Evolutionary conservation across 2,329 filamentous ascomycete species (phyloP).

Genomic region (Pseudohalonectria lignicola): DNA sequence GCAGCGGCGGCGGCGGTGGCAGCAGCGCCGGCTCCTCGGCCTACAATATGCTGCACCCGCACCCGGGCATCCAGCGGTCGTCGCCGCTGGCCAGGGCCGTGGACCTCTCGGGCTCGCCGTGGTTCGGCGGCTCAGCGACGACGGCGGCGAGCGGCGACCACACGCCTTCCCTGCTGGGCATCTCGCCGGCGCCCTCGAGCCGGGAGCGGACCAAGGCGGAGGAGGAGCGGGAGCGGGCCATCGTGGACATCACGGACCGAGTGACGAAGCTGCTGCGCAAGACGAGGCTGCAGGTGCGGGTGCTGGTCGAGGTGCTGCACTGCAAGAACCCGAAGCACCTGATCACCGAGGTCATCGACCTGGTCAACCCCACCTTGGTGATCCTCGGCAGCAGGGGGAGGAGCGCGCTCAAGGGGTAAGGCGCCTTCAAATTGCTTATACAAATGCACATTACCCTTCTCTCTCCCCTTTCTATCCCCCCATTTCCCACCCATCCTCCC

Average conservation of each 20-base stretch:
- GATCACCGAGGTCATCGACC: slow-evolving; percentile 94
- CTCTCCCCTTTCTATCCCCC: no score
- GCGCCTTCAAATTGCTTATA: no score
- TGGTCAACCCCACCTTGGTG: slow-evolving; percentile 81
- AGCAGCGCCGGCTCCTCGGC: not conserved
- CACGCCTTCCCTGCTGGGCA: no score
- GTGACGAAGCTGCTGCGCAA: slow-evolving; percentile 81
- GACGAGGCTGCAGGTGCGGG: slow-evolving; percentile 82
- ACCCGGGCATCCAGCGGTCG: slow-evolving; percentile 11
- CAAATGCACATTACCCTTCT: no score
- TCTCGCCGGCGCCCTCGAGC: slow-evolving; percentile 37
- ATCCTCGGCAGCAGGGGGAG: slow-evolving; percentile 86
- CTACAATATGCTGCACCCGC: slow-evolving; percentile 13
- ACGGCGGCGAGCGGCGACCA: slow-evolving; percentile 7
- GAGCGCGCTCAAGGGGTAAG: slow-evolving; percentile 91
- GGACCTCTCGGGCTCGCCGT: slow-evolving; percentile 14
- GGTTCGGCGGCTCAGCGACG: not conserved
- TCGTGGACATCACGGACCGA: slow-evolving; percentile 74
- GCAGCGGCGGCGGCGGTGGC: slow-evolving; percentile 8
- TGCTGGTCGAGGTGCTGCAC: slow-evolving; percentile 92
- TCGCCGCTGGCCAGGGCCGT: slow-evolving; percentile 25
- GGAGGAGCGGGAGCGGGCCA: slow-evolving; percentile 67
- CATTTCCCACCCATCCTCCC: no score
- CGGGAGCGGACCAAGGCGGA: slow-evolving; percentile 51
- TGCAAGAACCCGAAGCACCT: slow-evolving; percentile 96